These are phyloP conservation scores for Clonostachys sp. DNA, from an alignment of 2,329 filamentous ascomycete species.

Conservation along the genomic window DNA sequence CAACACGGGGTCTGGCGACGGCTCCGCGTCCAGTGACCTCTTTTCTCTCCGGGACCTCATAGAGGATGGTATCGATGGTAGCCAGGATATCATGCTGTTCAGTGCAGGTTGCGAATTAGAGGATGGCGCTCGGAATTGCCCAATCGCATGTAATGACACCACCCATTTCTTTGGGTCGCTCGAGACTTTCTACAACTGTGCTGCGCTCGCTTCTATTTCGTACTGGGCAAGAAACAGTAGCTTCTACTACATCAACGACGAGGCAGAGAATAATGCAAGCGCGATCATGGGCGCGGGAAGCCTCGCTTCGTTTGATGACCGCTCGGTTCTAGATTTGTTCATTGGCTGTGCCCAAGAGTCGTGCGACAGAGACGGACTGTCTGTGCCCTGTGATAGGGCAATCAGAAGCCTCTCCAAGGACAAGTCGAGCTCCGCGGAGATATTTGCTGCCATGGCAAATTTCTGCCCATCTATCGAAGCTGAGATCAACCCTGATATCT, in stretches of 20 bases:
- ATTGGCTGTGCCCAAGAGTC: slow-evolving; percentile 25
- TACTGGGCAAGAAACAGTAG: slow-evolving; percentile 22
- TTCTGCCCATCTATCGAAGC: slow-evolving; percentile 28
- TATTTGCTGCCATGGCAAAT: slow-evolving; percentile 24
- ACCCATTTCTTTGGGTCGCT: slow-evolving; percentile 23
- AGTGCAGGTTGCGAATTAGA: slow-evolving; percentile 20
- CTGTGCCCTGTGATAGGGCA: slow-evolving; percentile 18
- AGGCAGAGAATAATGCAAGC: slow-evolving; percentile 28
- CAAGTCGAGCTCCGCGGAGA: slow-evolving; percentile 16
- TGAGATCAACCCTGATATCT: slow-evolving; percentile 31
- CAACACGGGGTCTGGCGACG: slow-evolving; percentile 4
- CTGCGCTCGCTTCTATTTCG: slow-evolving; percentile 23
- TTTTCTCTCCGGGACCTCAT: slow-evolving; percentile 27
- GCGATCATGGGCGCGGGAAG: slow-evolving; percentile 23
- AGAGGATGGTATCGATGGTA: slow-evolving; percentile 22
- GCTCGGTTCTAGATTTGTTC: slow-evolving; percentile 21
- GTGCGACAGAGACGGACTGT: slow-evolving; percentile 24
- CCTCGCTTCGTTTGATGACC: slow-evolving; percentile 20
- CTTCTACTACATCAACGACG: slow-evolving; percentile 19
- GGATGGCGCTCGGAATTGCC: slow-evolving; percentile 19
- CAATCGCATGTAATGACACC: slow-evolving; percentile 21
- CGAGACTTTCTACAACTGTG: slow-evolving; percentile 32
- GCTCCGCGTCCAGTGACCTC: slow-evolving; percentile 9
- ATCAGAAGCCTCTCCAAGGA: slow-evolving; percentile 16
- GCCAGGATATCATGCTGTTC: slow-evolving; percentile 22